These are phyloP conservation scores for Xylariaceae sp. DNA, from an alignment of 2,329 filamentous ascomycete genomes.

Conservation along the genomic window DNA sequence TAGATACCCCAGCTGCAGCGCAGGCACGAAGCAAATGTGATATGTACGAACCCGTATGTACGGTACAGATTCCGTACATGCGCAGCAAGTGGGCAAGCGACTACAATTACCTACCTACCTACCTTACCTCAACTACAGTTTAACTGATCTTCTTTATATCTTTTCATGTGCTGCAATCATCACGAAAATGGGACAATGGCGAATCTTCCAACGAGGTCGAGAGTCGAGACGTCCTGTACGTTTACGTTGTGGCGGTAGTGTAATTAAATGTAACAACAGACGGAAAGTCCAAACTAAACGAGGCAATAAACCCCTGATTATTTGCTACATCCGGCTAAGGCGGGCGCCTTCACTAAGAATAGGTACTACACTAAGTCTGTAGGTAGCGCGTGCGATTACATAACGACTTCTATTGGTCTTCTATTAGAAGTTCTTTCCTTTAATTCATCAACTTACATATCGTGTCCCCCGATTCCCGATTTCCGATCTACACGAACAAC, in stretches of 20 bases:
- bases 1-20: no score
- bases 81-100: no score
- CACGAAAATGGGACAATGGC: no score
- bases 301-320: conserved; percentile 17
- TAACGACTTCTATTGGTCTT: neutral
- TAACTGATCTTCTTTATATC: no score
- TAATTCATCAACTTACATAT: conserved; percentile 1
- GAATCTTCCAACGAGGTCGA: no score
- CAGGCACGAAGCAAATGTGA: no score
- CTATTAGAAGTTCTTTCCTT: neutral
- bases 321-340: neutral
- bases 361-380: neutral
- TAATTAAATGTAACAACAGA: neutral
- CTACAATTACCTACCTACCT: no score
- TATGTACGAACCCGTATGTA: no score
- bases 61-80: no score
- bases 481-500: neutral
- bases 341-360: neutral
- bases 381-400: neutral
- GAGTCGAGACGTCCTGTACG: no score
- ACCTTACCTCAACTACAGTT: no score
- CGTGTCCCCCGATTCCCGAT: conserved; percentile 7
- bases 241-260: neutral
- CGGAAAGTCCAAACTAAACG: conserved; percentile 12
- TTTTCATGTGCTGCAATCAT: no score